Evolutionary conservation across 148 eudicot species (phyloP), one percentile per base, ranked within the genome.

Genomic region (Silene conica): DNA sequence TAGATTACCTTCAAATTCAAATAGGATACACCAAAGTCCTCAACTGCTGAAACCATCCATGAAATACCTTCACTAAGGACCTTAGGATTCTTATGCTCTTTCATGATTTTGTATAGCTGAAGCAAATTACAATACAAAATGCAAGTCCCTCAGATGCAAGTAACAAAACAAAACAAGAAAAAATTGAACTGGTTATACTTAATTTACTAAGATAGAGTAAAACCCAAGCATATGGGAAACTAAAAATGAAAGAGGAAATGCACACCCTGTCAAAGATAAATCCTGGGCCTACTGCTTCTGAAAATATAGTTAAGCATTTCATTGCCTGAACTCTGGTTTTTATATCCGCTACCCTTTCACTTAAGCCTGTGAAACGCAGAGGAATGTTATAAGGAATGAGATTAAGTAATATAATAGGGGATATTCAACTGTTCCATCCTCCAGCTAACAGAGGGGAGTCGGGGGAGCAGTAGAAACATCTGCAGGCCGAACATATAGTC

Each of bases 31-130:
- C 99, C 99, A 79, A 96, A 96, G 80, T 96, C 99, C 31, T 96
- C 99, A 61, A 96, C 86, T 21, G 97, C 99, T 8, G 97, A 84
- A 77, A 92, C 92, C 99, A 96, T 96, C 99, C 99, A 96, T 55
- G 81, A 64, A 67, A 92, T 75, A 45, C 97, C 97, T 85, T 96
- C 99, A 69, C 97, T 96, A 34, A 92, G 96, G 76, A 96, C 99
- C 87, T 96, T 96, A 1, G 99, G 99, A 83, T 96, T 92, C 85
- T 92, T 96, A 86, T 96, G 99, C 80, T 96, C 97, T 85, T 96
- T 96, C 90, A 92, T 90, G 76, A 96, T 89, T 82, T 86, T 96
- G 74, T 80, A 90, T 52, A 92, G 81, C 99, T 96, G 83, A 57
- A 81, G 60, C 64, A 72, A 67, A 69, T 34, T 55, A 73, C 73